Evolutionary conservation across 2,329 filamentous ascomycete species (phyloP).

Genomic region (Aspergillus ibericus): DNA sequence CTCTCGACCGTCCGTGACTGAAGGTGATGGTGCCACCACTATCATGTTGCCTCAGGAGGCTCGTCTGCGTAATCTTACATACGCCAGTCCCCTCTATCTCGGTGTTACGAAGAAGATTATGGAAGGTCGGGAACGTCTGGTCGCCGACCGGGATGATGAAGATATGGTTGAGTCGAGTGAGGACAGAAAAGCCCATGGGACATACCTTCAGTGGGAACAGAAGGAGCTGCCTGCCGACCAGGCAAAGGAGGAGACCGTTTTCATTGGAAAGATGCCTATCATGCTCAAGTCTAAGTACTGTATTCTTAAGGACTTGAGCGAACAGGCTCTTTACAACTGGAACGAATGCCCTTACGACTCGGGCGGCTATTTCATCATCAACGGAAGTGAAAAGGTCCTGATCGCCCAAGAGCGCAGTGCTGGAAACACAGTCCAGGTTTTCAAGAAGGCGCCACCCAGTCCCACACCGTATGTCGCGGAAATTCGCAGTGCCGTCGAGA

Average conservation of each 20-base stretch:
- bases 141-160: constrained; percentile 66
- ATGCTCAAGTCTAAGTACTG: constrained; percentile 99
- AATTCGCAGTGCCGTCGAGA: constrained; percentile 93
- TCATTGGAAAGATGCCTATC: constrained; percentile 92
- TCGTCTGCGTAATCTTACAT: constrained; percentile 91
- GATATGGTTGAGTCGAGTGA: constrained; percentile 55
- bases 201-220: constrained; percentile 51
- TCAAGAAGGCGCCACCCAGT: constrained; percentile 93
- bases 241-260: constrained; percentile 70
- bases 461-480: constrained; percentile 92
- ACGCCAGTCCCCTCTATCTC: constrained; percentile 86
- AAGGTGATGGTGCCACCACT: constrained; percentile 84
- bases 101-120: constrained; percentile 83
- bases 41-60: constrained; percentile 92
- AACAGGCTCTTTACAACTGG: constrained; percentile 83
- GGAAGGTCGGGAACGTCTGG: constrained; percentile 73
- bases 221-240: constrained; percentile 49
- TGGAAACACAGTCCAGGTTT: constrained; percentile 98
- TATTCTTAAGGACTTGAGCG: constrained; percentile 77
- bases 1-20: constrained; percentile 84
- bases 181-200: constrained; percentile 46
- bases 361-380: constrained; percentile 98
- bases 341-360: constrained; percentile 99
- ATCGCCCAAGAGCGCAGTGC: constrained; percentile 97
- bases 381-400: constrained; percentile 96